Evolutionary conservation across 768 basidiomycete genomes (phyloP).

Genomic region (Tricholoma hemisulphureum): DNA sequence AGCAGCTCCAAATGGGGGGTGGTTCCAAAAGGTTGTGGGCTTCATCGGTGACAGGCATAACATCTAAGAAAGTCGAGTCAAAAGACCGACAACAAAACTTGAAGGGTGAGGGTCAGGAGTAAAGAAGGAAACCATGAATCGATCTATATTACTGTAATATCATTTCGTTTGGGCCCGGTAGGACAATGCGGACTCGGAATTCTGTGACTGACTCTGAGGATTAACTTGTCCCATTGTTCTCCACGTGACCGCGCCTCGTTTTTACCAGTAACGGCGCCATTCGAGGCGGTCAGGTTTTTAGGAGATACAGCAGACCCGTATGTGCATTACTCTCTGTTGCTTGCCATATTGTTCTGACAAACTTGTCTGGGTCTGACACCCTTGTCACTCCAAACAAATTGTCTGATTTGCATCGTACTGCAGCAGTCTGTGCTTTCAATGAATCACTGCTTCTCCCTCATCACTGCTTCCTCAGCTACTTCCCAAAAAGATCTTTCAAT

Average conservation of each 20-base stretch:
- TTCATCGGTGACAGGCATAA: neutral
- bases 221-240: neutral
- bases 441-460: constrained; percentile 63
- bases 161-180: neutral
- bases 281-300: constrained; percentile 59
- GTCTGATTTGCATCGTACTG: constrained; percentile 63
- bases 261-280: too few relatives aligned
- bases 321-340: constrained; percentile 30
- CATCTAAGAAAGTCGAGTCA: neutral
- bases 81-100: neutral
- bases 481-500: constrained; percentile 36
- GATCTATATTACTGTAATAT: neutral
- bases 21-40: too few relatives aligned
- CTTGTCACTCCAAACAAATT: constrained; percentile 50
- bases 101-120: neutral
- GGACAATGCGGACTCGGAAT: neutral
- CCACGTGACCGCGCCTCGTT: neutral
- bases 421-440: constrained; percentile 59
- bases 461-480: constrained; percentile 19
- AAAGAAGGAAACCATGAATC: neutral
- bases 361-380: constrained; percentile 43
- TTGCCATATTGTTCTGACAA: constrained; percentile 5
- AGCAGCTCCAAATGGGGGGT: too few relatives aligned
- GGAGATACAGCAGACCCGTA: constrained; percentile 53
- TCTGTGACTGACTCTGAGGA: too few relatives aligned